Conservation (phyloP, 2,329 filamentous ascomycete species). For the Colletotrichum sp. region DNA sequence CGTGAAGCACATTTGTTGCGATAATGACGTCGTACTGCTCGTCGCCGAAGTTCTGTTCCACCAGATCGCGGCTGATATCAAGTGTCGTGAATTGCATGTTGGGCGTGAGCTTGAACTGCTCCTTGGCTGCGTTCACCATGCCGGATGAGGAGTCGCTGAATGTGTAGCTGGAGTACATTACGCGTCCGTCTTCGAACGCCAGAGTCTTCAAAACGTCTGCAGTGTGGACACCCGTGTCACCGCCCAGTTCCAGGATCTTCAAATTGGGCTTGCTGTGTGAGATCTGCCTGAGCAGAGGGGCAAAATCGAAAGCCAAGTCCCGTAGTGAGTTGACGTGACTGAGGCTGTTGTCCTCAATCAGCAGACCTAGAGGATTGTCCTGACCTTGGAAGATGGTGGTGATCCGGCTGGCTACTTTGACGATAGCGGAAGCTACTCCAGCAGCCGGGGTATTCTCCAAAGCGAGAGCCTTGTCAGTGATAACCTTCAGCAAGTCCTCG, state of each 20-base stretch:
- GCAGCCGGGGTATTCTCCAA: background rate
- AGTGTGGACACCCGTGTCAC: background rate
- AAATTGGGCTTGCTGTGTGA: constrained; percentile 26
- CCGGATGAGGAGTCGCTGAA: background rate
- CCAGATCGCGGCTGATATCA: background rate
- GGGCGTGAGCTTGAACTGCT: background rate
- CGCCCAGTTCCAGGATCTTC: background rate
- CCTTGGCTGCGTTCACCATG: background rate
- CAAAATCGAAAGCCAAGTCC: background rate
- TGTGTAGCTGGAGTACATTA: background rate
- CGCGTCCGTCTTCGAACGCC: background rate
- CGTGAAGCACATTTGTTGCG: constrained; percentile 41
- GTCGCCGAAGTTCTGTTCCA: background rate
- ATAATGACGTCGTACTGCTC: constrained; percentile 41
- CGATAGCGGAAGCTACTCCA: background rate
- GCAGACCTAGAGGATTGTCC: constrained; percentile 30
- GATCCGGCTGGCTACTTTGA: constrained; percentile 9
- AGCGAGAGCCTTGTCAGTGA: background rate
- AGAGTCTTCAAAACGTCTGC: background rate
- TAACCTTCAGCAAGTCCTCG: background rate
- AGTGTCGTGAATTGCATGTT: background rate
- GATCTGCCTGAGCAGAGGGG: background rate
- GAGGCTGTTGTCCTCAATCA: constrained; percentile 33
- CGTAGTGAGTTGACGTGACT: background rate
- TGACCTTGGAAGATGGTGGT: constrained; percentile 28